Percentiles rank a stretch among this genome's conserved stretches.
These are phyloP conservation scores for Tephrocybe rancida DNA, from an alignment of 768 basidiomycete genomes.

Conservation along the genomic window DNA sequence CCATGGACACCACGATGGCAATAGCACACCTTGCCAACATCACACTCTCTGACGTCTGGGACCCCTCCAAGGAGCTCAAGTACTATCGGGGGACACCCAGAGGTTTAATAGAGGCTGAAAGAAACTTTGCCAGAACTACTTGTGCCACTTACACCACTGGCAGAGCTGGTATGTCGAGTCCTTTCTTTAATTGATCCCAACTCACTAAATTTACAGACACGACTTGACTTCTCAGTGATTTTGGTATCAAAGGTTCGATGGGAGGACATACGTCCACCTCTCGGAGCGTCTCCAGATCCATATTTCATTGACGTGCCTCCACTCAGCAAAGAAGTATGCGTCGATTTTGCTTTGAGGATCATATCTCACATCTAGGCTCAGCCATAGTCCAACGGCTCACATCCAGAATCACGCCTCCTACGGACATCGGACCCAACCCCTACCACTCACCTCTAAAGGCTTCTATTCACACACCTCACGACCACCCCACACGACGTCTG, in stretches of 20 bases:
- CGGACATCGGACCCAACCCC: conserved; percentile 16
- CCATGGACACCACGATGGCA: too few species aligned
- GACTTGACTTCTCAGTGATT: conserved; percentile 58
- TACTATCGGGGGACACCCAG: too few species aligned
- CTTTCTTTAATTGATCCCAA: neutral
- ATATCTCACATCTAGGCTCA: conserved; percentile 13
- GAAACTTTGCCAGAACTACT: conserved; percentile 65
- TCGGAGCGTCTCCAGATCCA: conserved; percentile 75
- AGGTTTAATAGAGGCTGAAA: conserved; percentile 64
- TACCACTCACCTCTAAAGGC: conserved; percentile 58
- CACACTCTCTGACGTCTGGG: too few species aligned
- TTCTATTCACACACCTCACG: conserved; percentile 69
- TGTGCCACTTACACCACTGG: conserved; percentile 69
- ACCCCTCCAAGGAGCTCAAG: too few species aligned
- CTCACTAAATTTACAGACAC: conserved; percentile 42
- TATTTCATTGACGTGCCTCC: conserved; percentile 62
- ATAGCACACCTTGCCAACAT: too few species aligned
- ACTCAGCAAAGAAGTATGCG: conserved; percentile 56
- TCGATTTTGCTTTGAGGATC: neutral
- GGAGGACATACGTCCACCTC: conserved; percentile 70
- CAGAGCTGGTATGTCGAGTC: conserved; percentile 60
- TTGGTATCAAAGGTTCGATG: conserved; percentile 68
- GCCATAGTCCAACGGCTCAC: conserved; percentile 38
- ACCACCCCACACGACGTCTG: conserved; percentile 61
- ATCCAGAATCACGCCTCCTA: conserved; percentile 33